phyloP scores from a whole-genome alignment of 2,329 filamentous ascomycete species.

The Xylariaceae sp. region DNA sequence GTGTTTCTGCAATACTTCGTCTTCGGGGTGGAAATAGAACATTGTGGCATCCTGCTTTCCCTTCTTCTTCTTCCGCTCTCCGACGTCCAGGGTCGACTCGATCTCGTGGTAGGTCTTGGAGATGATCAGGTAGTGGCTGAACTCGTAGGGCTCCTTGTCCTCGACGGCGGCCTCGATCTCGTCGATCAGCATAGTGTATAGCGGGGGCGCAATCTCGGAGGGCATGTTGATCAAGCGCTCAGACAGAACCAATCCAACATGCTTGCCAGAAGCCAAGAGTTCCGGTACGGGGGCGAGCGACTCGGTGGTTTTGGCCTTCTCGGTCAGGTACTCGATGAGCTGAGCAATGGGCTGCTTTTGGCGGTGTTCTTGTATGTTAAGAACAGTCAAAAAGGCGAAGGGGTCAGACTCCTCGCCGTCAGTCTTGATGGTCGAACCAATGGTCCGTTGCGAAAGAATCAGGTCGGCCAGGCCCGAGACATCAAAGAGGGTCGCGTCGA shows the following conservation, averaged over 20 bases:
- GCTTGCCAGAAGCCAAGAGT: conserved; percentile 53
- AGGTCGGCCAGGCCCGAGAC: conserved; percentile 81
- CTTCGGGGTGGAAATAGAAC: conserved; percentile 94
- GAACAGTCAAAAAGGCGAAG: conserved; percentile 83
- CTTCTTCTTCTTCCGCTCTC: conserved; percentile 63
- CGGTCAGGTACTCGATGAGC: conserved; percentile 65
- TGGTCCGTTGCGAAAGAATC: conserved; percentile 76
- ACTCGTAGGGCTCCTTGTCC: conserved; percentile 86
- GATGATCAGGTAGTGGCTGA: conserved; percentile 86
- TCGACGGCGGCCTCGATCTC: conserved; percentile 85
- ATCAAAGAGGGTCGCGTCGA: conserved; percentile 79
- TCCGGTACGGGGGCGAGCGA: conserved; percentile 52
- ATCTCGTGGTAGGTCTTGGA: conserved; percentile 93
- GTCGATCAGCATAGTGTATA: conserved; percentile 91
- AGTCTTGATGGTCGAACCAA: conserved; percentile 96
- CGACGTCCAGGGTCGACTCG: conserved; percentile 68
- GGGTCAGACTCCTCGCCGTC: conserved; percentile 89
- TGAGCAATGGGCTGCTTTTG: conserved; percentile 67
- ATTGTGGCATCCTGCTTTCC: conserved; percentile 56
- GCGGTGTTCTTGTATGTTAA: conserved; percentile 77
- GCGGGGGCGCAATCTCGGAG: conserved; percentile 82
- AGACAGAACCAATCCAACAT: conserved; percentile 81
- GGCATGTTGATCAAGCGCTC: conserved; percentile 96
- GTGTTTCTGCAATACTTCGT: conserved; percentile 79
- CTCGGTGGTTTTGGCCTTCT: conserved; percentile 48